Evolutionary conservation across 176 grass and related monocot genomes (phyloP).

Genomic region (maize (Zea mays)): DNA sequence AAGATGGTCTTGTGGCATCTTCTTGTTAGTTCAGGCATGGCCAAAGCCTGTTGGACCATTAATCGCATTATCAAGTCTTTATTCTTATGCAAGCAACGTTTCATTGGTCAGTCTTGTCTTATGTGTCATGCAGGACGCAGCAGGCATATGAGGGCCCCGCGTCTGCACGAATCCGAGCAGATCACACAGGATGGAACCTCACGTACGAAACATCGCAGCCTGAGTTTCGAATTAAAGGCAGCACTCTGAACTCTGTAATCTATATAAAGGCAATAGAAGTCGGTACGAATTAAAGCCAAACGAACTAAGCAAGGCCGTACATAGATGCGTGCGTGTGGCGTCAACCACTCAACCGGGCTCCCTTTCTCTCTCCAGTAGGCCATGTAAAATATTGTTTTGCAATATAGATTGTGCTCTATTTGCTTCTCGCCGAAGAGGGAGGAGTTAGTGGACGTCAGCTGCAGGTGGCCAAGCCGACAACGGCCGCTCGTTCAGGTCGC

Average conservation of each 20-base stretch:
- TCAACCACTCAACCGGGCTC: neutral
- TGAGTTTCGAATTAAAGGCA: no score
- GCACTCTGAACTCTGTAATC: no score
- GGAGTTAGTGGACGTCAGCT: conserved; percentile 11
- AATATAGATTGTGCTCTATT: no score
- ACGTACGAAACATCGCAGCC: no score
- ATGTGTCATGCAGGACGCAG: neutral
- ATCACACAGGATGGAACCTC: neutral
- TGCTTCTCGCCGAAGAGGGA: neutral
- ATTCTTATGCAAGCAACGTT: neutral
- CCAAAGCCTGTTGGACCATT: neutral
- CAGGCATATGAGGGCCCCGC: neutral
- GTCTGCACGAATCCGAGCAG: conserved; percentile 2
- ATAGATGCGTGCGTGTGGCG: neutral
- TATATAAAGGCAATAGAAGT: no score
- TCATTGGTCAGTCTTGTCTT: neutral
- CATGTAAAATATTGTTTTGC: no score
- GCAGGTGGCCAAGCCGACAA: neutral
- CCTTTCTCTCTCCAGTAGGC: no score
- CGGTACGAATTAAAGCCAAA: no score
- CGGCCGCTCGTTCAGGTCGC: neutral
- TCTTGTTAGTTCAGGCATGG: neutral
- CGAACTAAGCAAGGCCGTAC: no score
- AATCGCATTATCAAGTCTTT: neutral
- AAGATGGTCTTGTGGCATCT: neutral